Evolutionary conservation across 202 grass and related monocot genomes (phyloP).

Genomic region (Saccharum hybrid): DNA sequence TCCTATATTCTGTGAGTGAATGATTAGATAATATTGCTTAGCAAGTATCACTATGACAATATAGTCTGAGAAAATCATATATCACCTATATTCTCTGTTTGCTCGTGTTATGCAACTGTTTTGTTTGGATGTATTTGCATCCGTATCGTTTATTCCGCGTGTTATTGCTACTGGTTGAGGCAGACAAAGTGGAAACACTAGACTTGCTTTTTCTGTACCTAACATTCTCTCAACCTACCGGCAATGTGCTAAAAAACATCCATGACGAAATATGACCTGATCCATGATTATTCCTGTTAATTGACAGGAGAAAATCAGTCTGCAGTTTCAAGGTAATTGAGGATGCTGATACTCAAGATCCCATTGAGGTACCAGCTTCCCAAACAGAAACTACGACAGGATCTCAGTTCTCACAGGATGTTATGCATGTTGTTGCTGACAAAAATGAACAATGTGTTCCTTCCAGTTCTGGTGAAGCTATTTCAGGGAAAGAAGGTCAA

Average conservation of each 20-base stretch:
- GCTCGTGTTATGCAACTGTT: conserved; percentile 1
- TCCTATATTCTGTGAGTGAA: conserved; percentile 38
- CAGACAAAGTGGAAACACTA: conserved; percentile 17
- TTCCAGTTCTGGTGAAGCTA: conserved; percentile 38
- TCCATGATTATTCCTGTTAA: conserved; percentile 36
- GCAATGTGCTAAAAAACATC: conserved; percentile 30
- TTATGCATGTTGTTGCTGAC: conserved; percentile 28
- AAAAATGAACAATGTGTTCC: conserved; percentile 22
- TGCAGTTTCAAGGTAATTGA: conserved; percentile 40
- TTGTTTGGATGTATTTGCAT: conserved; percentile 28
- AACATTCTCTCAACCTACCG: conserved; percentile 24
- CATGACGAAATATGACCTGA: conserved; percentile 35
- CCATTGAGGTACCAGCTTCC: conserved; percentile 20
- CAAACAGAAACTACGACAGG: conserved; percentile 37
- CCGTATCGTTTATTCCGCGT: conserved; percentile 21
- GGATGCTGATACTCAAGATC: conserved; percentile 1
- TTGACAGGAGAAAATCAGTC: conserved; percentile 52
- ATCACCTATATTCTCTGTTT: neutral
- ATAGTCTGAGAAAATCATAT: conserved; percentile 8
- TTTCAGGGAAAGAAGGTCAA: conserved; percentile 54
- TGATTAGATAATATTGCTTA: conserved; percentile 16
- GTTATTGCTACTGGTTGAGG: conserved; percentile 27
- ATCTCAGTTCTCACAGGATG: conserved; percentile 45
- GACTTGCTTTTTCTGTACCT: conserved; percentile 26
- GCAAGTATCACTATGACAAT: conserved; percentile 16